phyloP scores from a whole-genome alignment of 768 basidiomycete genomes.

The Cantharellus anzutake region DNA sequence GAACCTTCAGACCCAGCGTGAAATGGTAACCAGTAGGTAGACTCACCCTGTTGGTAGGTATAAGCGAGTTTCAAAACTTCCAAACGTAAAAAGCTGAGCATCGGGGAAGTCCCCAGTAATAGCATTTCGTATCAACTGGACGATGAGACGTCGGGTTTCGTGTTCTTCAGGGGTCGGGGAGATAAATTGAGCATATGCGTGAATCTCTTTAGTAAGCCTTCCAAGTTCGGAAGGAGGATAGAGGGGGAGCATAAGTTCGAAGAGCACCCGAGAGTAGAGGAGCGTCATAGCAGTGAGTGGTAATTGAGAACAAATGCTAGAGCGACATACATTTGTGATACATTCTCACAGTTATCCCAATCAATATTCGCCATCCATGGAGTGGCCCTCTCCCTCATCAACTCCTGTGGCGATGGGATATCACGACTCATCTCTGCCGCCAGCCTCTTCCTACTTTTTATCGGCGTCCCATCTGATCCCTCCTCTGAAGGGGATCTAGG shows the following conservation, averaged over 20 bases:
- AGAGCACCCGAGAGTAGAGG: not conserved
- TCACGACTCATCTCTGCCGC: slow-evolving; percentile 31
- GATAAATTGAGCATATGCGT: slow-evolving; percentile 72
- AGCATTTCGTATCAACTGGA: slow-evolving; percentile 47
- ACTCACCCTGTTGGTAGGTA: slow-evolving; percentile 84
- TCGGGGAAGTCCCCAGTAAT: slow-evolving; percentile 54
- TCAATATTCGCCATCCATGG: slow-evolving; percentile 59
- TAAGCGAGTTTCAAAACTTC: slow-evolving; percentile 81
- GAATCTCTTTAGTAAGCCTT: slow-evolving; percentile 76
- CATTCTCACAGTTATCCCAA: slow-evolving; percentile 55
- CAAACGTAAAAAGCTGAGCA: slow-evolving; percentile 71
- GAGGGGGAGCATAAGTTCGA: not conserved
- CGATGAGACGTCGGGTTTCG: slow-evolving; percentile 57
- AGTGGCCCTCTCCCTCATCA: slow-evolving; percentile 32
- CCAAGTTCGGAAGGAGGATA: too few species aligned
- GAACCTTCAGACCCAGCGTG: not conserved
- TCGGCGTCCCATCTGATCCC: not conserved
- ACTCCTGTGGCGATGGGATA: slow-evolving; percentile 30
- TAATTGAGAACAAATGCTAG: not conserved
- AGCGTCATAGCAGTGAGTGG: not conserved
- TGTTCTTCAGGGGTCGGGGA: slow-evolving; percentile 74
- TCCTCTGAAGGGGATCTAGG: too few species aligned
- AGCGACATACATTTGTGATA: slow-evolving; percentile 59
- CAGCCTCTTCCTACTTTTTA: slow-evolving; percentile 24
- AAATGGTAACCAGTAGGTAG: not conserved